These are phyloP conservation scores for Cruciata laevipes DNA, from an alignment of 257 asterid species.

Conservation along the genomic window DNA sequence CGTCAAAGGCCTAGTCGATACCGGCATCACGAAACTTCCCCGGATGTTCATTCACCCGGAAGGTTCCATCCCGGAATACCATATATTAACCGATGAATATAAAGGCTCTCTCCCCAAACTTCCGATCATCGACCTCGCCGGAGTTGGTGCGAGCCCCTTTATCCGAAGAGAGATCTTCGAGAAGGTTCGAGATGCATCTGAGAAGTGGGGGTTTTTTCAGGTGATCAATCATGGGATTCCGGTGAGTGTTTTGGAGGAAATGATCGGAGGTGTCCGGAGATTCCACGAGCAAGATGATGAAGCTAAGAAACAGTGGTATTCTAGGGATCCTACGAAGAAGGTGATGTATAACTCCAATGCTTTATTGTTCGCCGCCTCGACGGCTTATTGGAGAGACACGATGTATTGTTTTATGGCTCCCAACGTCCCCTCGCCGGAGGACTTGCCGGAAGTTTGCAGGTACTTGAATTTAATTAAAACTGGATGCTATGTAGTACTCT, in stretches of 20 bases:
- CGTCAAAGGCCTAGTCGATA: slow-evolving; percentile 46
- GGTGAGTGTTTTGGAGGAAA: slow-evolving; percentile 12
- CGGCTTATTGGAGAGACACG: slow-evolving; percentile 27
- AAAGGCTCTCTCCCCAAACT: slow-evolving; percentile 1
- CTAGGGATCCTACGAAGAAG: slow-evolving; percentile 15
- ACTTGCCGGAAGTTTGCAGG: slow-evolving; percentile 24
- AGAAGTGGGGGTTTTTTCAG: slow-evolving; percentile 28
- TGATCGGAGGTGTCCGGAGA: slow-evolving; percentile 19
- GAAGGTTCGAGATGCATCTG: slow-evolving; percentile 21
- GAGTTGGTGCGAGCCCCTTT: slow-evolving; percentile 17
- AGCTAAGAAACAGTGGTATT: slow-evolving; percentile 18
- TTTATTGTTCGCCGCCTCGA: slow-evolving; percentile 16
- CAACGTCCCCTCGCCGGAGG: slow-evolving; percentile 18
- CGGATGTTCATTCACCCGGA: slow-evolving; percentile 30
- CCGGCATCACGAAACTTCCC: slow-evolving; percentile 31
- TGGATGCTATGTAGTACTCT: no score
- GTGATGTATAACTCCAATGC: slow-evolving; percentile 18
- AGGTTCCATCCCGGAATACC: not conserved
- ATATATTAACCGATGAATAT: not conserved
- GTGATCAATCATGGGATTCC: slow-evolving; percentile 27
- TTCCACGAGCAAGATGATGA: slow-evolving; percentile 22
- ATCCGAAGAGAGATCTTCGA: slow-evolving; percentile 1
- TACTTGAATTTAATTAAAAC: no score
- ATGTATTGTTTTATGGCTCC: slow-evolving; percentile 18
- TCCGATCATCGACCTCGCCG: slow-evolving; percentile 50